phyloP scores from a whole-genome alignment of 345 rosid species.

The Eucalyptus regnans region DNA sequence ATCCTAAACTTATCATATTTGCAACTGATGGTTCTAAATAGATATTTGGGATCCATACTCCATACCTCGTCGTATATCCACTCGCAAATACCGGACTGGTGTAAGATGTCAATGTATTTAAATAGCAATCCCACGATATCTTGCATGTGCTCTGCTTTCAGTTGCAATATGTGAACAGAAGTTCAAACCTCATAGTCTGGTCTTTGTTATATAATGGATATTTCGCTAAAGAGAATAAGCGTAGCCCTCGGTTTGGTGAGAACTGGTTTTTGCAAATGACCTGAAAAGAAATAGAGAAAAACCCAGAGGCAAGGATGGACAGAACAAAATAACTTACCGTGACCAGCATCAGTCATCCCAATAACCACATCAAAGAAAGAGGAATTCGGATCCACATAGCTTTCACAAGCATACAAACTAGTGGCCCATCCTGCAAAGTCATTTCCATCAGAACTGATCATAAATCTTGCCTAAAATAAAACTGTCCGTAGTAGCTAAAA shows the following conservation, averaged over 20 bases:
- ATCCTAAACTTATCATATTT: neutral
- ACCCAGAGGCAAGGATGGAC: neutral
- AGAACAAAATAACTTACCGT: conserved; percentile 35
- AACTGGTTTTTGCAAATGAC: neutral
- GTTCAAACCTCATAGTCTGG: neutral
- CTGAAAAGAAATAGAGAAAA: neutral
- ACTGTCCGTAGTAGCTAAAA: neutral
- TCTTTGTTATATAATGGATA: neutral
- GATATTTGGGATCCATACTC: neutral
- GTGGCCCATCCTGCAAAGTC: conserved; percentile 73
- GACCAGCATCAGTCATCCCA: conserved; percentile 78
- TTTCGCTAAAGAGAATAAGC: neutral
- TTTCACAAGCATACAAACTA: conserved; percentile 48
- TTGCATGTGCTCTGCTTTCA: conserved; percentile 62
- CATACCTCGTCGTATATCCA: conserved; percentile 97
- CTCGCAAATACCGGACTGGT: conserved; percentile 61
- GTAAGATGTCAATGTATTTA: conserved; percentile 64
- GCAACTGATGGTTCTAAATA: neutral
- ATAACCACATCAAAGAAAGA: conserved; percentile 58
- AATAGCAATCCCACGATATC: conserved; percentile 72
- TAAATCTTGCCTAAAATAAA: neutral
- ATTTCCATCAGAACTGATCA: neutral
- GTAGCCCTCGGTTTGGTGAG: neutral
- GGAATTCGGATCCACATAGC: conserved; percentile 26
- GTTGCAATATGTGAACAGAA: neutral